Evolutionary conservation across 164 flowering plant genomes (phyloP), one percentile per base, ranked within the genome.

Genomic region (Umbilicus rupestris): DNA sequence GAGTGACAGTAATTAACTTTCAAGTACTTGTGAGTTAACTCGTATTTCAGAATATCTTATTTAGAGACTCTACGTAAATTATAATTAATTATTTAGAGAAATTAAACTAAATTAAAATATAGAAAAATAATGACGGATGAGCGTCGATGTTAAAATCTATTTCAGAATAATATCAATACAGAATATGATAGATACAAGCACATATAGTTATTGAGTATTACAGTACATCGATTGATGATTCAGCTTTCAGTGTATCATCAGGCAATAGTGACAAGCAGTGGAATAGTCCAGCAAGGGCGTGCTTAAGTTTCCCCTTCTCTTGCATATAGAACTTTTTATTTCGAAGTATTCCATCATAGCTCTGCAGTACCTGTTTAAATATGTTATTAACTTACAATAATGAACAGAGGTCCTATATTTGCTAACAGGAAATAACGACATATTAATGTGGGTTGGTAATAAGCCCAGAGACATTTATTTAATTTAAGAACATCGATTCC

Each of bases 241-340:
- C 79, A 67, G 62, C 71, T 65, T 79, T 81, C 67, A 39, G 68
- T 63, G 71, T 49, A 30, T 78, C 68, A 70, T 73, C 71, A 16
- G 92, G 84, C 77, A 94, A 81, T 63, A 90, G 69, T 17, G 91
- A 84, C 72, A 94, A 78, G 81, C 95, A 90, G 62, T 70, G 83
- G 44, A 77, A 76, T 73, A 94, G 78, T 42, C 92, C 97, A 72
- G 73, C 66, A 70, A 90, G 85, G 73, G 76, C 76, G 73, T 12
- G 72, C 76, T 79, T 87, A 42, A 94, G 84, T 66, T 84, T 84
- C 63, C 80, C 76, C 79, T 79, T 89, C 69, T 94, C 96, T 73
- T 86, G 80, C 52, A 86, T 65, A 76, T 77, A 81, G 52, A 81
- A 79, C 49, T 89, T 82, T 72, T 80, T 83, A 65, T 86, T 85